Evolutionary conservation across 176 grass and related monocot genomes (phyloP).

Genomic region (Urochloa ruziziensis): DNA sequence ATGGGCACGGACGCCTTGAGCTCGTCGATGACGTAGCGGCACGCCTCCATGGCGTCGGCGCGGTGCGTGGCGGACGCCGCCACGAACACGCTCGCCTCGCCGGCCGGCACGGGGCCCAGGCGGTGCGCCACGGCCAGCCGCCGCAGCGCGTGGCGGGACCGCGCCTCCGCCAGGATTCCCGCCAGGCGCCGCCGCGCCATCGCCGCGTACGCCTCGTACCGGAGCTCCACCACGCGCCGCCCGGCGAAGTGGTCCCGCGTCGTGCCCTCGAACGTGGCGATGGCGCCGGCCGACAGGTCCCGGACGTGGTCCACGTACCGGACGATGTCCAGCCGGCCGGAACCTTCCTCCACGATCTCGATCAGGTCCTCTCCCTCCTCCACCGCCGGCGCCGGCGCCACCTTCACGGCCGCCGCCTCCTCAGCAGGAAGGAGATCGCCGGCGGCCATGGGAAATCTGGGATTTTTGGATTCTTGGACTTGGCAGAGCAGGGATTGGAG

Average conservation of each 20-base stretch:
- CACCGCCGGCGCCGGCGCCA: background rate
- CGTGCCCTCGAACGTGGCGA: conserved; percentile 93
- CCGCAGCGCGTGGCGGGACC: conserved; percentile 46
- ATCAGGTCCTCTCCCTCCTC: conserved; percentile 38
- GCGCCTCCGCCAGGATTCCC: conserved; percentile 53
- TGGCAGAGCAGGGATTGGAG: conserved; percentile 20
- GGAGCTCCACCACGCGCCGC: conserved; percentile 79
- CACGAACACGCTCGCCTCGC: conserved; percentile 91
- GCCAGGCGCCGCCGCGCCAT: conserved; percentile 71
- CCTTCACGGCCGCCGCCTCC: background rate
- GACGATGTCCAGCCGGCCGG: conserved; percentile 45
- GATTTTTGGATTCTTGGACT: conserved; percentile 10
- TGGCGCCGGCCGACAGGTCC: conserved; percentile 76
- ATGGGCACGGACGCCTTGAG: conserved; percentile 90
- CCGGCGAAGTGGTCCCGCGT: conserved; percentile 83
- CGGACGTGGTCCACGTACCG: conserved; percentile 80
- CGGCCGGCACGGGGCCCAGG: conserved; percentile 59
- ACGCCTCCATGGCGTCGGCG: conserved; percentile 87
- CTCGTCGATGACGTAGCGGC: conserved; percentile 89
- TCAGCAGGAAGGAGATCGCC: background rate
- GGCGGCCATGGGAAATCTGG: conserved; percentile 9
- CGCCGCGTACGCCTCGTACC: conserved; percentile 80
- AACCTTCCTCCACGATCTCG: conserved; percentile 67
- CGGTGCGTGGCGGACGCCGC: conserved; percentile 82
- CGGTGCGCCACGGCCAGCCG: conserved; percentile 74